phyloP scores from a whole-genome alignment of 2,329 filamentous ascomycete genomes.

The Intubia oerlemansii region DNA sequence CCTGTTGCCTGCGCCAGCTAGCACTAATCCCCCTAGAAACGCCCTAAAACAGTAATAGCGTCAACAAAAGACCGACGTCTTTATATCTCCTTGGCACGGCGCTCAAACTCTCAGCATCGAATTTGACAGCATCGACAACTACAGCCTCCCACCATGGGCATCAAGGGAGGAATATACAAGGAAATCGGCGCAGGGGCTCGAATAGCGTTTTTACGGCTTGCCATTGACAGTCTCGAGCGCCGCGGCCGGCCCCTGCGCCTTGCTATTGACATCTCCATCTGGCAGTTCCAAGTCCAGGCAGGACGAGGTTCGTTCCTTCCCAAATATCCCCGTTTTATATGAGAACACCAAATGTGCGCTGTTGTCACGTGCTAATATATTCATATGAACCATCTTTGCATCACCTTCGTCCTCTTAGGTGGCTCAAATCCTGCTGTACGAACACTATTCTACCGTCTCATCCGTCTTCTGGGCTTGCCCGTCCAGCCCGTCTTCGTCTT shows the following conservation, averaged over 20 bases:
- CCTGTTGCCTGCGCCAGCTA: too few relatives aligned
- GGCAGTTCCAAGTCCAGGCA: conserved; percentile 85
- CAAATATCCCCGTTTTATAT: not conserved
- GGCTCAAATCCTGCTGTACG: conserved; percentile 78
- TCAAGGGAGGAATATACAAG: conserved; percentile 62
- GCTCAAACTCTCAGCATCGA: too few relatives aligned
- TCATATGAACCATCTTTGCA: too few relatives aligned
- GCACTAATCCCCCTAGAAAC: conserved; percentile 9
- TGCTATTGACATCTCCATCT: conserved; percentile 89
- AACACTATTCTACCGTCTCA: conserved; percentile 79
- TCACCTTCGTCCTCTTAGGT: conserved; percentile 27
- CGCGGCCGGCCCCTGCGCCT: conserved; percentile 57
- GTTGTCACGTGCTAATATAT: conserved; percentile 1
- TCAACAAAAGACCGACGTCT: conserved; percentile 13
- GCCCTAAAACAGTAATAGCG: conserved; percentile 10
- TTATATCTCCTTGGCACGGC: too few relatives aligned
- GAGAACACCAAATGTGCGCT: not conserved
- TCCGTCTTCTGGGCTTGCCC: conserved; percentile 27
- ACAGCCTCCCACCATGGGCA: conserved; percentile 33
- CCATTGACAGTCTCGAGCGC: conserved; percentile 52
- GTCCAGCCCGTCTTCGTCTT: conserved; percentile 32
- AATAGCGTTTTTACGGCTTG: conserved; percentile 63
- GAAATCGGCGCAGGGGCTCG: conserved; percentile 68
- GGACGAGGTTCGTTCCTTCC: conserved; percentile 39
- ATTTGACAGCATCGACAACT: not conserved